phyloP scores from a whole-genome alignment of 768 basidiomycete species.

The Boletus pseudo-olivaceus region DNA sequence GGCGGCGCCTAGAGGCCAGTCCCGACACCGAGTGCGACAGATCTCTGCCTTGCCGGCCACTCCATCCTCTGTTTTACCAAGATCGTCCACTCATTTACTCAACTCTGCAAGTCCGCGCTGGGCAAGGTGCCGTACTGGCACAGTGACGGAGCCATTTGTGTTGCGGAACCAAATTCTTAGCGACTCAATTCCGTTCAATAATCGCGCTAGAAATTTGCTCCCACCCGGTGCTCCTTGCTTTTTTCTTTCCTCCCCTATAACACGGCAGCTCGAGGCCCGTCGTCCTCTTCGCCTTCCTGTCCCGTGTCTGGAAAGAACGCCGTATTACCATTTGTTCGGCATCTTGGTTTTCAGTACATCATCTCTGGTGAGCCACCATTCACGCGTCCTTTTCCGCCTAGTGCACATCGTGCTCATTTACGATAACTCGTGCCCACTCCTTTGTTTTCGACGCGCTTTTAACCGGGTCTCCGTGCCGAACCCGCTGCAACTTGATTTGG shows the following conservation, averaged over 20 bases:
- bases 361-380: constrained; percentile 31
- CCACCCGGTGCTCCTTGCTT: constrained; percentile 25
- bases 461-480: constrained; percentile 32
- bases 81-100: constrained; percentile 27
- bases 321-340: constrained; percentile 12
- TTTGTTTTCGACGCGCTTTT: constrained; percentile 27
- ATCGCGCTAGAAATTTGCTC: constrained; percentile 33
- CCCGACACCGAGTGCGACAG: constrained; percentile 21
- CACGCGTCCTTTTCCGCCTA: constrained; percentile 29
- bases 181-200: constrained; percentile 36
- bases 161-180: constrained; percentile 37
- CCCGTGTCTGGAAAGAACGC: constrained; percentile 17
- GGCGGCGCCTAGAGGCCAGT: constrained; percentile 27
- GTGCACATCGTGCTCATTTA: constrained; percentile 32
- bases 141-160: constrained; percentile 30
- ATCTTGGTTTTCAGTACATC: constrained; percentile 29
- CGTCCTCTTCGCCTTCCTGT: constrained; percentile 24
- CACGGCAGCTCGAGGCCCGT: constrained; percentile 22
- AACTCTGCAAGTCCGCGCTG: constrained; percentile 20
- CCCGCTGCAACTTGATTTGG: constrained; percentile 7
- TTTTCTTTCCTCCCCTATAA: constrained; percentile 30
- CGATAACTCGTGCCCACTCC: constrained; percentile 25
- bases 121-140: constrained; percentile 29
- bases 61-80: constrained; percentile 15
- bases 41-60: constrained; percentile 12